Percentiles rank a stretch among this genome's conserved stretches.
These are phyloP conservation scores for Ilex aquifolium DNA, from an alignment of 257 asterid genomes.

Conservation along the genomic window DNA sequence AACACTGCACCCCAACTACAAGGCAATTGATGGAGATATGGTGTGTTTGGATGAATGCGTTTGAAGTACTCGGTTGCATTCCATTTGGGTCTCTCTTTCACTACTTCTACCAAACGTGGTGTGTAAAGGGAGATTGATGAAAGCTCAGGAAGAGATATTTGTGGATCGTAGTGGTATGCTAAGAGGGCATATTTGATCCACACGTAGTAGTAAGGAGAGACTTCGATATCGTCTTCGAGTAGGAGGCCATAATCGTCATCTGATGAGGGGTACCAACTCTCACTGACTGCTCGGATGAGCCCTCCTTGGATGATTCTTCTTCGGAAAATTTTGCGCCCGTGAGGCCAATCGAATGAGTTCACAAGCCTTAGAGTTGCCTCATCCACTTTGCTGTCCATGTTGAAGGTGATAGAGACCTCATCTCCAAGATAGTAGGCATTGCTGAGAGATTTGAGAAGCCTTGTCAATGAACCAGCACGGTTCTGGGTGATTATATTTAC, in stretches of 20 bases:
- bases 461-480: slow-evolving; percentile 48
- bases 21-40: slow-evolving; percentile 91
- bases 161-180: slow-evolving; percentile 91
- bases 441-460: slow-evolving; percentile 75
- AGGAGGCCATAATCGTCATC: slow-evolving; percentile 80
- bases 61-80: slow-evolving; percentile 75
- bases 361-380: slow-evolving; percentile 63
- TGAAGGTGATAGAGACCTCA: slow-evolving; percentile 66
- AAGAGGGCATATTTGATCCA: slow-evolving; percentile 85
- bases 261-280: slow-evolving; percentile 92
- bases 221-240: slow-evolving; percentile 92
- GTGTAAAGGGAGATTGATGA: slow-evolving; percentile 88
- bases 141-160: slow-evolving; percentile 73
- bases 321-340: slow-evolving; percentile 69
- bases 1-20: slow-evolving; percentile 97
- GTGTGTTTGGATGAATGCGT: slow-evolving; percentile 78
- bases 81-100: slow-evolving; percentile 94
- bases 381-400: slow-evolving; percentile 90
- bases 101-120: slow-evolving; percentile 85
- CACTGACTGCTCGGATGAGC: slow-evolving; percentile 82
- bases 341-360: slow-evolving; percentile 72
- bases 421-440: slow-evolving; percentile 80
- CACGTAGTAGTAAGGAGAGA: slow-evolving; percentile 80
- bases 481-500: slow-evolving; percentile 84
- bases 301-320: slow-evolving; percentile 95